phyloP scores from a whole-genome alignment of 78 protist genomes.

The Polysphondylium violaceum region DNA sequence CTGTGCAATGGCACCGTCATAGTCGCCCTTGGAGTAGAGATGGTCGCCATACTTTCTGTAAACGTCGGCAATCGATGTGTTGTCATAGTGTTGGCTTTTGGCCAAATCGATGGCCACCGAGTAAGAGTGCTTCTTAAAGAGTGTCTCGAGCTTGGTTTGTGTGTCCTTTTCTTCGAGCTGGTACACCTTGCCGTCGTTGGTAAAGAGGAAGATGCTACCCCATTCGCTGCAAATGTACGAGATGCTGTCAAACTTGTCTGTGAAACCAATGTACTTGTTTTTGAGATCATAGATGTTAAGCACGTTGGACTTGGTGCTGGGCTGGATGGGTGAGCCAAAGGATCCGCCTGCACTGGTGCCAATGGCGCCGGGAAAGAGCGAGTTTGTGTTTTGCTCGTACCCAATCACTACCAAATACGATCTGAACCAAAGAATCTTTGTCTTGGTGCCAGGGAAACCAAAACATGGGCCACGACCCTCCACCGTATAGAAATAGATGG shows the following conservation, averaged over 20 bases:
- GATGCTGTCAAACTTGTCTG: conserved; percentile 69
- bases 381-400: conserved; percentile 16
- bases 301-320: conserved; percentile 21
- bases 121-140: conserved; percentile 92
- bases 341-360: background rate
- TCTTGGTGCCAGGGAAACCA: conserved; percentile 77
- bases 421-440: conserved; percentile 83
- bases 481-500: conserved; percentile 70
- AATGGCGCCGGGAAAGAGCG: conserved; percentile 3
- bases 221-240: conserved; percentile 87
- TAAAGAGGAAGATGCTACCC: conserved; percentile 89
- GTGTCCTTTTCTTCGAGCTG: conserved; percentile 94
- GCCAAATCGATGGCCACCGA: conserved; percentile 93
- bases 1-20: conserved; percentile 94
- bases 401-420: conserved; percentile 85
- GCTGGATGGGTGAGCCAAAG: conserved; percentile 27
- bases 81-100: conserved; percentile 82
- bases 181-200: conserved; percentile 65
- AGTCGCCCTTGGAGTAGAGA: conserved; percentile 91
- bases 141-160: conserved; percentile 95
- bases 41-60: conserved; percentile 95
- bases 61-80: conserved; percentile 88
- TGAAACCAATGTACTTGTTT: conserved; percentile 88
- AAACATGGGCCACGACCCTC: conserved; percentile 81
- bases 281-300: conserved; percentile 90